phyloP scores from a whole-genome alignment of 345 rosid genomes.

The Eucalyptus paniculata region DNA sequence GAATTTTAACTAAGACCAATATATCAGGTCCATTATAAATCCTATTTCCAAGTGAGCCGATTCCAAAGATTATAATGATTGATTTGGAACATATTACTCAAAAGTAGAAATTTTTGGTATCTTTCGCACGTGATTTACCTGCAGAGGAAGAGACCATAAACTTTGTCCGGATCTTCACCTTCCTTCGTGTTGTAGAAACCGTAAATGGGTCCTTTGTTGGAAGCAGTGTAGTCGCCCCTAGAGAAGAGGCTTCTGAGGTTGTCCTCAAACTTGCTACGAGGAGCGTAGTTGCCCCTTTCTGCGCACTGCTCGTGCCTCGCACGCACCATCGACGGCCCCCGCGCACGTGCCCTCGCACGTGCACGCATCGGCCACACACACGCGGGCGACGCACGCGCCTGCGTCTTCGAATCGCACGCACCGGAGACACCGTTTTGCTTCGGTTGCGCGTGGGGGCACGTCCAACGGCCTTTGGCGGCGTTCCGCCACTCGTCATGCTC shows the following conservation, averaged over 20 bases:
- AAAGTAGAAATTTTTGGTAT: not conserved
- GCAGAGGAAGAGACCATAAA: slow-evolving; percentile 1
- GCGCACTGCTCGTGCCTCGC: not conserved
- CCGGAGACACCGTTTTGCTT: too few relatives aligned
- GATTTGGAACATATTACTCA: too few relatives aligned
- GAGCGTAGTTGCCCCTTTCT: not conserved
- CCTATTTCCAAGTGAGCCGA: too few relatives aligned
- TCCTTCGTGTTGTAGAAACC: not conserved
- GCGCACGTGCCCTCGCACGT: too few relatives aligned
- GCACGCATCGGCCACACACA: too few relatives aligned
- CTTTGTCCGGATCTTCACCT: not conserved
- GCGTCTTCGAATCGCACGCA: too few relatives aligned
- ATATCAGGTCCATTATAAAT: not conserved
- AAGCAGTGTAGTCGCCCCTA: rapidly evolving
- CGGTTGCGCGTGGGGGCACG: too few relatives aligned
- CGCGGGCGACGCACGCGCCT: too few relatives aligned
- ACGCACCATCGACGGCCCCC: too few relatives aligned
- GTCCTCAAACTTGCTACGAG: not conserved
- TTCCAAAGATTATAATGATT: too few relatives aligned
- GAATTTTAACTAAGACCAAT: not conserved
- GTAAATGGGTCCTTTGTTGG: not conserved
- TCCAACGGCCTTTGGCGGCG: too few relatives aligned
- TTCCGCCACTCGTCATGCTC: too few relatives aligned
- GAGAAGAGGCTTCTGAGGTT: not conserved
- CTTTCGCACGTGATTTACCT: not conserved